These are phyloP conservation scores for Calonectria pteridis DNA, from an alignment of 2,329 filamentous ascomycete genomes.

Conservation along the genomic window DNA sequence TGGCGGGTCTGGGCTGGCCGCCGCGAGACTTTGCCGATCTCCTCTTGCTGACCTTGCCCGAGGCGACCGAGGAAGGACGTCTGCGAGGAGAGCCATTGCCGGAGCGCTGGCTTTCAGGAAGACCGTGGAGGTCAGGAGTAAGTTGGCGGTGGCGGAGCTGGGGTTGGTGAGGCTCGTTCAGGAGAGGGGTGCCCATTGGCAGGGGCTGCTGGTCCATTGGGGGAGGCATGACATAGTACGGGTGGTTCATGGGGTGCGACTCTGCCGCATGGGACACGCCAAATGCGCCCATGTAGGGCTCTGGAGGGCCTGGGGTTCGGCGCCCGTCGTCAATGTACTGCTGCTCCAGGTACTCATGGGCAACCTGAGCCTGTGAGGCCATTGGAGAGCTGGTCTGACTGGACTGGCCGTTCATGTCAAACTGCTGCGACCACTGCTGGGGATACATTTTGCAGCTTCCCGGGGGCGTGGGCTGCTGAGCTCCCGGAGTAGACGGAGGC, in stretches of 20 bases:
- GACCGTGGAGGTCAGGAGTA: constrained; percentile 39
- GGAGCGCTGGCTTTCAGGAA: constrained; percentile 34
- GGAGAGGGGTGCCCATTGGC: constrained; percentile 40
- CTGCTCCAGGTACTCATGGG: constrained; percentile 50
- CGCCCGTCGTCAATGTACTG: constrained; percentile 55
- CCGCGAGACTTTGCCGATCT: constrained; percentile 33
- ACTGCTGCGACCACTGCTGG: constrained; percentile 53
- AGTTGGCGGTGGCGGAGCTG: constrained; percentile 42
- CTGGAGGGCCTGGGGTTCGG: constrained; percentile 52
- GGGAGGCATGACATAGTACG: constrained; percentile 47
- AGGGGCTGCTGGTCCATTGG: constrained; percentile 43
- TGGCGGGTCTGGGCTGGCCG: constrained; percentile 19
- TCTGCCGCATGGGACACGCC: constrained; percentile 50
- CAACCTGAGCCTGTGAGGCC: constrained; percentile 52
- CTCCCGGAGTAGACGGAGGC: constrained; percentile 50
- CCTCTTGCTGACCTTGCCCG: constrained; percentile 47
- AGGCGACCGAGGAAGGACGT: constrained; percentile 36
- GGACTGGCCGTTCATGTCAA: constrained; percentile 56
- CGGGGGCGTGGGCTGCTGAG: constrained; percentile 63
- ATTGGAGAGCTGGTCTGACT: constrained; percentile 62
- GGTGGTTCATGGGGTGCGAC: constrained; percentile 39
- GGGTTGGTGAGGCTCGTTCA: constrained; percentile 39
- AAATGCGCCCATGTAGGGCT: constrained; percentile 53
- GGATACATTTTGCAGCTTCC: constrained; percentile 60
- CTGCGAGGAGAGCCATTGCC: constrained; percentile 46